These are phyloP conservation scores for Flaveria robusta DNA, from an alignment of 129 eudicot species.

Conservation along the genomic window DNA sequence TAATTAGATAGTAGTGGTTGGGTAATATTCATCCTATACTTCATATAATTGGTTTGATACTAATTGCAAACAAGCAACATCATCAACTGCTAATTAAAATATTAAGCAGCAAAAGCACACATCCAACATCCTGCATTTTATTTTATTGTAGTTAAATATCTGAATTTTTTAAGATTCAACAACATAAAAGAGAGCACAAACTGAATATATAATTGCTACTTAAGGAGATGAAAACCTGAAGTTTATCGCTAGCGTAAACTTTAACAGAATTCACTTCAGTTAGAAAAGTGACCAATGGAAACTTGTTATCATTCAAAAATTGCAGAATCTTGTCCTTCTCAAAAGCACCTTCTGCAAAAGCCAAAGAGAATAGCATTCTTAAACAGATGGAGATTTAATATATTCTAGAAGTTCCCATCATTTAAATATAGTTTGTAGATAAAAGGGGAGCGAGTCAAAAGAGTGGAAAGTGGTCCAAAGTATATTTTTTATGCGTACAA, in stretches of 20 bases:
- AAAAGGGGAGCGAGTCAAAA: neutral
- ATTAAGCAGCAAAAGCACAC: constrained; percentile 6
- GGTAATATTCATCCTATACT: neutral
- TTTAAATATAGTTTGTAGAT: no score
- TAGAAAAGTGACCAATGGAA: constrained; percentile 76
- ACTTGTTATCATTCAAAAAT: constrained; percentile 75
- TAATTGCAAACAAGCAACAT: neutral
- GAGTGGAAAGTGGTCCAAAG: neutral
- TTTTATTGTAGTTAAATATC: neutral
- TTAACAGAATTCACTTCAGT: constrained; percentile 83
- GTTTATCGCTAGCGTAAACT: constrained; percentile 68
- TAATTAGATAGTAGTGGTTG: neutral
- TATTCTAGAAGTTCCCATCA: neutral
- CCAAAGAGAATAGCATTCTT: neutral
- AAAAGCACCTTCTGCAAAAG: constrained; percentile 64
- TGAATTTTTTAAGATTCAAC: neutral
- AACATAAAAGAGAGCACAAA: neutral
- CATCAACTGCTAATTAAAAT: neutral
- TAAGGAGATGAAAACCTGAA: constrained; percentile 56
- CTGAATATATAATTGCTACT: constrained; percentile 2
- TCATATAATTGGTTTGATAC: neutral
- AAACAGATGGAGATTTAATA: neutral
- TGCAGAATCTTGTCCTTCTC: constrained; percentile 55
- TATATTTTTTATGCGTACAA: neutral
- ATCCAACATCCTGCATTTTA: neutral